phyloP scores from a whole-genome alignment of 1,139 yeast species.

The Saccharomyces hybrid region DNA sequence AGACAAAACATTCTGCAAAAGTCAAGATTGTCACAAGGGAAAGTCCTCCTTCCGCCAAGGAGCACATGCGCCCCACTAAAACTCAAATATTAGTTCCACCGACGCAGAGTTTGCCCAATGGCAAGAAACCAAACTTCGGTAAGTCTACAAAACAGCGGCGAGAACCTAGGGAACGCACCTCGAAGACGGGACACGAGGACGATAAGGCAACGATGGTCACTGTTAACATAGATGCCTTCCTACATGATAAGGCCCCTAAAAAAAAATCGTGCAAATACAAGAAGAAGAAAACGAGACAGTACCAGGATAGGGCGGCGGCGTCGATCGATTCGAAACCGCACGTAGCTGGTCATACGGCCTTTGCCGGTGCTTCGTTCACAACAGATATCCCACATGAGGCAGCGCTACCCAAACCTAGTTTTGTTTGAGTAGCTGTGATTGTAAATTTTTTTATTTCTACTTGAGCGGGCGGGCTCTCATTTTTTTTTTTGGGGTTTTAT shows the following conservation, averaged over 20 bases:
- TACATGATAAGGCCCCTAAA: neutral
- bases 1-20: neutral
- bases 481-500: neutral
- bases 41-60: neutral
- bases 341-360: neutral
- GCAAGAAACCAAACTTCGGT: conserved; percentile 20
- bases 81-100: conserved; percentile 9
- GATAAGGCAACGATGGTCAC: neutral
- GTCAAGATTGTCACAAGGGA: neutral
- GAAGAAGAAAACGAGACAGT: neutral
- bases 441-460: neutral
- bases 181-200: neutral
- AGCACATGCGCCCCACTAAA: conserved; percentile 3
- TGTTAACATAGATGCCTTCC: neutral
- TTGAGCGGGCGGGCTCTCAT: neutral
- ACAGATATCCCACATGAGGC: conserved; percentile 8
- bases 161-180: neutral
- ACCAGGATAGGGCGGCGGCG: neutral
- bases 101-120: conserved; percentile 20
- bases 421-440: neutral
- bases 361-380: conserved; percentile 12
- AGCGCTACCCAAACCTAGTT: conserved; percentile 6
- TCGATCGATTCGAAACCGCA: neutral
- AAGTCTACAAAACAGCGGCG: conserved; percentile 3
- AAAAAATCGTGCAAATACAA: neutral